Evolutionary conservation across 495 filamentous ascomycete genomes (phyloP).

Genomic region (Podospora sp.): DNA sequence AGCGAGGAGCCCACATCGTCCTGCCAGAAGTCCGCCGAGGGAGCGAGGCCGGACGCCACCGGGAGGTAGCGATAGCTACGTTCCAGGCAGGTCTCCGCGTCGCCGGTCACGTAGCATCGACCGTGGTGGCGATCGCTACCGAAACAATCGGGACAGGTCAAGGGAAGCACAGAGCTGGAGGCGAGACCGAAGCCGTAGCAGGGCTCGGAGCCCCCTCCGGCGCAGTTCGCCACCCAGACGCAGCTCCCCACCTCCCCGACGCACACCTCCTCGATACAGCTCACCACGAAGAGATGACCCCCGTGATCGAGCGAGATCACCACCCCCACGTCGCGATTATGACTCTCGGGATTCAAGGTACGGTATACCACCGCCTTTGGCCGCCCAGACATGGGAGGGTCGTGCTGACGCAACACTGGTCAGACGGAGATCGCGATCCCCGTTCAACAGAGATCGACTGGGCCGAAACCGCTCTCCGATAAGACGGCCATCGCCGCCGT

Average conservation of each 20-base stretch:
- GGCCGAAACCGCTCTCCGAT: conserved; percentile 42
- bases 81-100: conserved; percentile 39
- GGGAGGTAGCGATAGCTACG: conserved; percentile 39
- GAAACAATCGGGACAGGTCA: conserved; percentile 37
- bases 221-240: conserved; percentile 45
- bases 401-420: conserved; percentile 12
- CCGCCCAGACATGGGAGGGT: neutral
- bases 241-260: conserved; percentile 37
- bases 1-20: conserved; percentile 39
- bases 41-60: conserved; percentile 41
- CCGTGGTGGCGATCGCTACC: conserved; percentile 36
- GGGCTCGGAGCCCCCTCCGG: conserved; percentile 41
- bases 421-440: conserved; percentile 53
- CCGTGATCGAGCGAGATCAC: conserved; percentile 30
- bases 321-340: conserved; percentile 36
- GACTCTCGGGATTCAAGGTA: conserved; percentile 32
- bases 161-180: conserved; percentile 41
- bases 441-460: conserved; percentile 46
- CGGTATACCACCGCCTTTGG: neutral
- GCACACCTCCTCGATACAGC: conserved; percentile 36
- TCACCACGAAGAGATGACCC: conserved; percentile 48
- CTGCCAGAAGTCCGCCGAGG: conserved; percentile 24
- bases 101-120: conserved; percentile 39
- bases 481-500: conserved; percentile 41
- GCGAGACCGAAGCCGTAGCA: conserved; percentile 45